phyloP scores from a whole-genome alignment of 805 yeast species.

The Candida stauntonica region DNA sequence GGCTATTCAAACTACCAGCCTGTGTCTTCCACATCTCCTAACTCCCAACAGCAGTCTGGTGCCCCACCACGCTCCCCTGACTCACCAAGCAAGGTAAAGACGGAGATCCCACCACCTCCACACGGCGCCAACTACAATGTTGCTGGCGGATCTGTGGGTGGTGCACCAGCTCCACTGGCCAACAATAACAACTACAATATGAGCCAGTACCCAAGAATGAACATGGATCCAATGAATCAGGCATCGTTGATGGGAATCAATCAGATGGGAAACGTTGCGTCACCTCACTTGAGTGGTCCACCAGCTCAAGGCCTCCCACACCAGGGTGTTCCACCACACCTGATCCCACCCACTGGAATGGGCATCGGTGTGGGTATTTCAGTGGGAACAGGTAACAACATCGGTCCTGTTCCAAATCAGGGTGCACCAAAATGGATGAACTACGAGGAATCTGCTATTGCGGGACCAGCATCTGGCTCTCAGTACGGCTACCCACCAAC shows the following conservation, averaged over 20 bases:
- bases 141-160: conserved; percentile 1
- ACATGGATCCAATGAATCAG: not conserved
- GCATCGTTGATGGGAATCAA: not conserved
- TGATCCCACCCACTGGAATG: not conserved
- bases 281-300: not conserved
- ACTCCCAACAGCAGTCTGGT: not conserved
- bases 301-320: not conserved
- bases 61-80: conserved; percentile 5
- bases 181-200: not conserved
- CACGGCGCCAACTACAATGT: conserved; percentile 6
- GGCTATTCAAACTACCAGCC: no score
- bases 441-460: not conserved
- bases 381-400: no score
- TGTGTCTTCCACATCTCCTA: no score
- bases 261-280: not conserved
- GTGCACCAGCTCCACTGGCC: no score
- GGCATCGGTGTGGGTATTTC: not conserved
- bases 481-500: not conserved
- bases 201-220: conserved; percentile 5
- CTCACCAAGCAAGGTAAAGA: conserved; percentile 6
- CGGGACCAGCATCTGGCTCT: not conserved
- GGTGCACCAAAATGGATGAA: not conserved
- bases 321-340: not conserved
- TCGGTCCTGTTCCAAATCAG: no score
- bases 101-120: not conserved